phyloP scores from a whole-genome alignment of 108 stramenopile genomes.

The Epithemia pelagica region DNA sequence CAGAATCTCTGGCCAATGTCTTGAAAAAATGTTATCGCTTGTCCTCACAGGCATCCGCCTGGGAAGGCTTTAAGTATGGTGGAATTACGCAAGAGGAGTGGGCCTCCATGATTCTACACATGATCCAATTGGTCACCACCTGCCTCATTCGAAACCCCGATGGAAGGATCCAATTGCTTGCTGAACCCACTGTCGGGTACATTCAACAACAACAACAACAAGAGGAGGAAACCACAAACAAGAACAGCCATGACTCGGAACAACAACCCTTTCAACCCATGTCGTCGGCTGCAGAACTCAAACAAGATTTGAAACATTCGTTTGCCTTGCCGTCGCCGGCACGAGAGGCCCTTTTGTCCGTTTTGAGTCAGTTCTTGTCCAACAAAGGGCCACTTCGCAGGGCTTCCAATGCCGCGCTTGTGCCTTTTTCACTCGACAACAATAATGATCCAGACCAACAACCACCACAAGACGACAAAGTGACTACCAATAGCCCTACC shows the following conservation, averaged over 20 bases:
- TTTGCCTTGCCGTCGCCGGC: conserved; percentile 77
- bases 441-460: no score
- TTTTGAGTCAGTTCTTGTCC: conserved; percentile 52
- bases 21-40: conserved; percentile 54
- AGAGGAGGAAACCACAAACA: conserved; percentile 43
- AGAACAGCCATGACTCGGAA: neutral
- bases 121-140: conserved; percentile 55
- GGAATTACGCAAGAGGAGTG: conserved; percentile 41
- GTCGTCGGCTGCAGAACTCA: conserved; percentile 12
- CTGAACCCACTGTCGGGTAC: conserved; percentile 4
- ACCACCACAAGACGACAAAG: conserved; percentile 9
- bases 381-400: conserved; percentile 64
- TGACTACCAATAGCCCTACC: conserved; percentile 2
- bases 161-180: conserved; percentile 30
- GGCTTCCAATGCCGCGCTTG: conserved; percentile 68
- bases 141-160: neutral
- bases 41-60: conserved; percentile 50
- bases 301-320: conserved; percentile 27
- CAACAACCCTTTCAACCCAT: neutral
- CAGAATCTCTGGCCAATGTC: conserved; percentile 16
- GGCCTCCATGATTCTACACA: conserved; percentile 53
- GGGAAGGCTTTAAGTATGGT: conserved; percentile 57
- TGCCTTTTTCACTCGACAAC: conserved; percentile 6
- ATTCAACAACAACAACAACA: conserved; percentile 36
- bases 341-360: conserved; percentile 55